Evolutionary conservation across 345 rosid species (phyloP), one percentile per base, ranked within the genome.

Genomic region (Luvunga scandens): DNA sequence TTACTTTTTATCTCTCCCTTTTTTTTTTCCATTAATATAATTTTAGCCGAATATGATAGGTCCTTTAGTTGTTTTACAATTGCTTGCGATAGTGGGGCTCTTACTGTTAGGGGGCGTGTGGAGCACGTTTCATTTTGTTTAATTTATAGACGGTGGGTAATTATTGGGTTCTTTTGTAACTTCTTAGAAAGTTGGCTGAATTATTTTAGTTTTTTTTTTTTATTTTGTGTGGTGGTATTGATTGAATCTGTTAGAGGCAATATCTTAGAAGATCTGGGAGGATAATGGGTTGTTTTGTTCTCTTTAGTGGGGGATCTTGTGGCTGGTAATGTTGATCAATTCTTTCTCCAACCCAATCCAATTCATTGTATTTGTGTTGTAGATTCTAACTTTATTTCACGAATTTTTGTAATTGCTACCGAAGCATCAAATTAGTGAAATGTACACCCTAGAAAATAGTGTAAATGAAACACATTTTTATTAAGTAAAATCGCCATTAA

Each of bases 41-140:
- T 42, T 50, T 50, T 16, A 50, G 1, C 56, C 56, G 16, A 50
- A 18, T 2, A 42, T 0, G 48, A 42, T 50, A 22, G 56, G 56
- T 16, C 56, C 21, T 19, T 50, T 50, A 13, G 56, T 5, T 50
- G 18, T 50, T 50, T 5, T 18, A 36, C 66, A 45, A 69, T 69
- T 69, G 30, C 74, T 53, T 53, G 73, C 38, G 61, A 1, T 19
- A 39, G 9, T 39, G 31, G 42, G 36, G 19, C 1, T 36, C 55
- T 50, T 13, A 9, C 36, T 4, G 1, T n/a, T 38, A 31, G 7
- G 38, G 61, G 45, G 61, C 77, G 77, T 75, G 70, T 45, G 61
- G 22, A 3, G 77, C 77, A 75, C 69, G 77, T 75, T 64, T 75
- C 2, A 12, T 42, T 30, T 63, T 28, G 10, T 5, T 28, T 56